Percentiles rank a stretch among this genome's conserved stretches.
Conservation (phyloP, 352 stramenopile species). For the Pythium pyrilobum region DNA sequence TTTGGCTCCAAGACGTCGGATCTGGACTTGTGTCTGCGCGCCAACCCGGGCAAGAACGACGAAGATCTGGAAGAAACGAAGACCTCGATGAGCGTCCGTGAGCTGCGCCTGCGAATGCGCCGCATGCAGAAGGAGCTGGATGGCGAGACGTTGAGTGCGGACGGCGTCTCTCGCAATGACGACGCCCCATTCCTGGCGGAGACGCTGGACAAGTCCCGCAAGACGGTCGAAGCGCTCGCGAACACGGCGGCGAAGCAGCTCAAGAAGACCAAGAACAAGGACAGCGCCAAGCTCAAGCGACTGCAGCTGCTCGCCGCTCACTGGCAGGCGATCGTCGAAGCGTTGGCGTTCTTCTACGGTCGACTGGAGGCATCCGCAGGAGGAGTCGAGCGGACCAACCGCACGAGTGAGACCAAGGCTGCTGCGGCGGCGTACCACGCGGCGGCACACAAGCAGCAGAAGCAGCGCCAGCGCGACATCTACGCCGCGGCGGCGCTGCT, state of each 20-base stretch:
- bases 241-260: constrained; percentile 32
- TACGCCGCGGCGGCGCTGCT: constrained; percentile 23
- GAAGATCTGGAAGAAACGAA: background rate
- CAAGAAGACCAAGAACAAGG: constrained; percentile 7
- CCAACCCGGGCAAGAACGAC: constrained; percentile 9
- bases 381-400: background rate
- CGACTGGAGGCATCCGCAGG: constrained; percentile 18
- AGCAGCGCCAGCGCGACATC: constrained; percentile 12
- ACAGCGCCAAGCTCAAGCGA: constrained; percentile 3
- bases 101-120: constrained; percentile 39
- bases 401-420: background rate
- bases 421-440: constrained; percentile 5
- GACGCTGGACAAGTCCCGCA: constrained; percentile 35
- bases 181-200: constrained; percentile 32
- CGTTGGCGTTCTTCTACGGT: constrained; percentile 36
- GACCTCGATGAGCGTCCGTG: constrained; percentile 26
- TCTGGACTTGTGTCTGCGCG: constrained; percentile 68
- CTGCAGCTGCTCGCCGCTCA: constrained; percentile 5
- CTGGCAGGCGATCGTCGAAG: constrained; percentile 5
- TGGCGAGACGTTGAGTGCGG: constrained; percentile 16
- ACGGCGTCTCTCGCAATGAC: constrained; percentile 4
- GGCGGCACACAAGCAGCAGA: constrained; percentile 25
- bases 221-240: constrained; percentile 46
- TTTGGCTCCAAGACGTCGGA: constrained; percentile 70
- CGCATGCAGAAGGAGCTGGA: constrained; percentile 9